Evolutionary conservation across 495 filamentous ascomycete species (phyloP).

Genomic region (Aspergillus funiculosus): DNA sequence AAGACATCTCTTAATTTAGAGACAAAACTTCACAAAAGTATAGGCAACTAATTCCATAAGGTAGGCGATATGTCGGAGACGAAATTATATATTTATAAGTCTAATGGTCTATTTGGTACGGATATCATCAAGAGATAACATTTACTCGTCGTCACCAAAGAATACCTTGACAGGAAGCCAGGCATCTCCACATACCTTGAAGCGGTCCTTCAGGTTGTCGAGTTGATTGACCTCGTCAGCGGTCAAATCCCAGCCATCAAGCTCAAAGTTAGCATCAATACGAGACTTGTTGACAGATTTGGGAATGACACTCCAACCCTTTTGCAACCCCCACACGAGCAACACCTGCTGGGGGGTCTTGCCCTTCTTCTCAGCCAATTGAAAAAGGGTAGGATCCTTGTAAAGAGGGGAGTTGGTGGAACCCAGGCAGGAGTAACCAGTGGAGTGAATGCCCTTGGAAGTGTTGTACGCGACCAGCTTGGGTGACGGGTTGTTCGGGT

Average conservation of each 20-base stretch:
- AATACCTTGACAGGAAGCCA: slow-evolving; percentile 78
- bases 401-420: slow-evolving; percentile 50
- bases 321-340: slow-evolving; percentile 63
- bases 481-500: slow-evolving; percentile 73
- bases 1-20: too few relatives aligned
- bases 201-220: slow-evolving; percentile 58
- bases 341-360: slow-evolving; percentile 64
- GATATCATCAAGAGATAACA: slow-evolving; percentile 13
- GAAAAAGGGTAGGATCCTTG: slow-evolving; percentile 53
- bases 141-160: slow-evolving; percentile 78
- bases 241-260: slow-evolving; percentile 62
- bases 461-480: slow-evolving; percentile 71
- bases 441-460: slow-evolving; percentile 62
- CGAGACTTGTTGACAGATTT: slow-evolving; percentile 60
- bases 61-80: neutral
- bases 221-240: slow-evolving; percentile 59
- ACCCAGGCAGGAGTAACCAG: slow-evolving; percentile 64
- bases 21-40: too few relatives aligned
- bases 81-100: neutral
- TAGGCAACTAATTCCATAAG: too few relatives aligned
- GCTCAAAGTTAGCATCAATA: slow-evolving; percentile 58
- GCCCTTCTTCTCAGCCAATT: slow-evolving; percentile 59
- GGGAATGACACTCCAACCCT: slow-evolving; percentile 68
- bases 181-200: slow-evolving; percentile 65
- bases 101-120: slow-evolving; percentile 12